Conservation (phyloP, 768 basidiomycete species). For the Trametes cingulata region DNA sequence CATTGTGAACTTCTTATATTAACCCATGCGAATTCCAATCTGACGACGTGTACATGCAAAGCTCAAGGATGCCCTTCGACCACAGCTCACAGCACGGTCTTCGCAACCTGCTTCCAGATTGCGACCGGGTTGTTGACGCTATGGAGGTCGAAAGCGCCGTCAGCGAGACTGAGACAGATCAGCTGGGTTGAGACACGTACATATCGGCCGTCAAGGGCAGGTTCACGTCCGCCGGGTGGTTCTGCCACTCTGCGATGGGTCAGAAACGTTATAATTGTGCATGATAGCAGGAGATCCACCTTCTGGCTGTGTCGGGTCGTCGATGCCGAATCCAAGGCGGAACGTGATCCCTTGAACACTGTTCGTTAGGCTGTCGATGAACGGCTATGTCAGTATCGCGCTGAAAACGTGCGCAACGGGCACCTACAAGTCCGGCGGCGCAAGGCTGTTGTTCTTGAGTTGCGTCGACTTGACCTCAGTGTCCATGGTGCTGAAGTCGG, state of each 20-base stretch:
- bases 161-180: background rate
- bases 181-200: slow-evolving; percentile 38
- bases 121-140: slow-evolving; percentile 58
- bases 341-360: slow-evolving; percentile 65
- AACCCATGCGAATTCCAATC: too few species aligned
- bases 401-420: background rate
- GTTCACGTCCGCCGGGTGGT: slow-evolving; percentile 53
- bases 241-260: slow-evolving; percentile 53
- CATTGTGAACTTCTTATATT: too few species aligned
- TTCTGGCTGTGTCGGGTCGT: slow-evolving; percentile 54
- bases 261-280: slow-evolving; percentile 5
- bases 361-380: slow-evolving; percentile 47
- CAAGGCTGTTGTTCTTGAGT: slow-evolving; percentile 54
- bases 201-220: slow-evolving; percentile 49
- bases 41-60: too few species aligned
- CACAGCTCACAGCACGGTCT: slow-evolving; percentile 23
- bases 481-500: slow-evolving; percentile 57
- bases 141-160: background rate
- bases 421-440: slow-evolving; percentile 62
- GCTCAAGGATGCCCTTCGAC: too few species aligned
- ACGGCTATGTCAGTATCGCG: background rate
- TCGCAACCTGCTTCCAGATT: slow-evolving; percentile 54
- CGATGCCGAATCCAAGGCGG: slow-evolving; percentile 61
- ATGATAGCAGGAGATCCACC: too few species aligned
- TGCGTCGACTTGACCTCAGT: slow-evolving; percentile 59